Evolutionary conservation across 2,329 filamentous ascomycete species (phyloP).

Genomic region (Plenodomus tracheiphilus): DNA sequence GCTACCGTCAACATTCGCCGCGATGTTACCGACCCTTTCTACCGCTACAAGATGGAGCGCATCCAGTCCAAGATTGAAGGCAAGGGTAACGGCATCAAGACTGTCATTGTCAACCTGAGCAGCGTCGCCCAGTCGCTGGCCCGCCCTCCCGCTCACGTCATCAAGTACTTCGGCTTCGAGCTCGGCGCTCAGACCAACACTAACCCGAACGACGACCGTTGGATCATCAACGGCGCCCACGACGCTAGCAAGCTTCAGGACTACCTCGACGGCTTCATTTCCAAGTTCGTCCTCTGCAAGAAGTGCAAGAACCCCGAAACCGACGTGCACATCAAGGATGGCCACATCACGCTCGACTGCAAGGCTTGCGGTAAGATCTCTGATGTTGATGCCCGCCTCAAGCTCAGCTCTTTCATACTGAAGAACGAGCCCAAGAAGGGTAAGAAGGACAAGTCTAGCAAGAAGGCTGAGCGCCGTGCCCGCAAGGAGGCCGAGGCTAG

Average conservation of each 20-base stretch:
- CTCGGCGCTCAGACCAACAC: conserved; percentile 98
- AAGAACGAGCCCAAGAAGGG: conserved; percentile 93
- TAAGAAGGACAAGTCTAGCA: conserved; percentile 96
- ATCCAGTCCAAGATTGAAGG: conserved; percentile 99
- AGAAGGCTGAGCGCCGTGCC: conserved; percentile 83
- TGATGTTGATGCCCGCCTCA: conserved; percentile 88
- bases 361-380: conserved; percentile 96
- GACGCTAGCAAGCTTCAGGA: conserved; percentile 95
- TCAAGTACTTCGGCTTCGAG: conserved; percentile 99
- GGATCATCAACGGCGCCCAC: conserved; percentile 99
- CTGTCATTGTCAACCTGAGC: conserved; percentile 92
- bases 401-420: conserved; percentile 95
- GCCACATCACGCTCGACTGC: conserved; percentile 90
- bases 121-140: conserved; percentile 90
- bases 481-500: conserved; percentile 71
- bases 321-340: conserved; percentile 92
- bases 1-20: conserved; percentile 95
- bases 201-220: conserved; percentile 94
- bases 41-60: conserved; percentile 99
- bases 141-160: conserved; percentile 90
- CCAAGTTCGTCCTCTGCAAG: conserved; percentile 98
- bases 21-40: conserved; percentile 98
- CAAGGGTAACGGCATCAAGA: conserved; percentile 99
- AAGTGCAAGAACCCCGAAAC: conserved; percentile 99
- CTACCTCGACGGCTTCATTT: conserved; percentile 97